phyloP scores from a whole-genome alignment of 106 monocot species.

The Dioscorea dumetorum region DNA sequence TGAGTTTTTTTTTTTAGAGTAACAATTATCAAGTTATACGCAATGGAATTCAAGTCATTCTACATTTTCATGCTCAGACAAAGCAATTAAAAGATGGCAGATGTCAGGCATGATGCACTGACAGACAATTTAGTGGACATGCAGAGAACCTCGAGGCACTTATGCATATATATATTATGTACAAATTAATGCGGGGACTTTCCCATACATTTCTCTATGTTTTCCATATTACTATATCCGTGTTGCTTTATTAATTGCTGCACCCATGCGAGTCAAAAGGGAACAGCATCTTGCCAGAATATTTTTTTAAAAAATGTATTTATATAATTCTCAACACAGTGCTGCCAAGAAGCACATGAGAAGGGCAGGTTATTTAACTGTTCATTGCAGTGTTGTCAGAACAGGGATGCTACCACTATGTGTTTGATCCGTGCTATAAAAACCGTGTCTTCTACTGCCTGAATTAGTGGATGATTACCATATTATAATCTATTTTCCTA shows the following conservation, averaged over 20 bases:
- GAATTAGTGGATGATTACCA: too few species aligned
- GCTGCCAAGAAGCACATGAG: slow-evolving; percentile 23
- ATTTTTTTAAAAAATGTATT: too few species aligned
- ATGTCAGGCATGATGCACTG: not conserved
- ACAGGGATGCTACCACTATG: not conserved
- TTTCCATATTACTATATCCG: not conserved
- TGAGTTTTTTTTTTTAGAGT: too few species aligned
- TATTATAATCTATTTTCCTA: too few species aligned
- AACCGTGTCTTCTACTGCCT: slow-evolving; percentile 1
- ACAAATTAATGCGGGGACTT: slow-evolving; percentile 12
- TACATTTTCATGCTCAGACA: slow-evolving; percentile 14
- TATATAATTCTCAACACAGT: not conserved
- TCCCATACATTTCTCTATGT: slow-evolving; percentile 15
- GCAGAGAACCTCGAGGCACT: slow-evolving; percentile 8
- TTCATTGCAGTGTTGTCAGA: not conserved
- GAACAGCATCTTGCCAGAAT: slow-evolving; percentile 18
- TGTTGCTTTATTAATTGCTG: too few species aligned
- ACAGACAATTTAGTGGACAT: slow-evolving; percentile 4
- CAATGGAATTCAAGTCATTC: too few species aligned
- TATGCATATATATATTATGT: not conserved
- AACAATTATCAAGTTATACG: too few species aligned
- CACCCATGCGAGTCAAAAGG: slow-evolving; percentile 1
- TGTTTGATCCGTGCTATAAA: not conserved
- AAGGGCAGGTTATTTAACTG: slow-evolving; percentile 1
- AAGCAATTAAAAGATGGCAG: slow-evolving; percentile 15